Percentiles rank a stretch among this genome's conserved stretches.
Conservation (phyloP, 2,329 filamentous ascomycete species). For the Dothistroma septosporum region DNA sequence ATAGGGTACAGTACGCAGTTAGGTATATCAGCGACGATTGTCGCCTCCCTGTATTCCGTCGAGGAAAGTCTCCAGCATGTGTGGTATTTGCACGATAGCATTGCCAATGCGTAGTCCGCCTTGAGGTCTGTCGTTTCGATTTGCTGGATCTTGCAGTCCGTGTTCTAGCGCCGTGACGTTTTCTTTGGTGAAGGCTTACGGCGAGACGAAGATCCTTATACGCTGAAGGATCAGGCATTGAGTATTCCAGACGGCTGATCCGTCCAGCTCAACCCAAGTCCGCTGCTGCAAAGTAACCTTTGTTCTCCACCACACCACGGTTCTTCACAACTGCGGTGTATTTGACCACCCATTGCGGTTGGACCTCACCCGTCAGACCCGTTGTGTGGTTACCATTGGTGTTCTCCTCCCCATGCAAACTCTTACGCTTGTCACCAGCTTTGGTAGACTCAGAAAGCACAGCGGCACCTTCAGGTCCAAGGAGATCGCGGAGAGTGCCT, state of each 20-base stretch:
- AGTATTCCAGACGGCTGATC: not conserved
- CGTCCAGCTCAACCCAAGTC: conserved; percentile 39
- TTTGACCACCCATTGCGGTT: conserved; percentile 91
- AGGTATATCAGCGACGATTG: not conserved
- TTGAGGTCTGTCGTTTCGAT: not conserved
- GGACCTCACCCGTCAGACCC: conserved; percentile 67
- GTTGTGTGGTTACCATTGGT: conserved; percentile 61
- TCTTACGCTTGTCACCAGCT: conserved; percentile 40
- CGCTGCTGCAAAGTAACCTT: conserved; percentile 91
- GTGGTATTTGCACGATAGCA: not conserved
- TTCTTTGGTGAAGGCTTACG: not conserved
- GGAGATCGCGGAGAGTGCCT: conserved; percentile 77
- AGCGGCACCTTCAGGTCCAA: conserved; percentile 69
- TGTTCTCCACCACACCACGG: conserved; percentile 93
- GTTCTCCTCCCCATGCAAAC: conserved; percentile 34
- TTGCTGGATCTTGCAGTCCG: not conserved
- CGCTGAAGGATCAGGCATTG: not conserved
- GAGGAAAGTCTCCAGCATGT: too few species aligned
- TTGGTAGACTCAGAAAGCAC: conserved; percentile 59
- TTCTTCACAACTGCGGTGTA: conserved; percentile 95
- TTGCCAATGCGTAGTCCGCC: not conserved
- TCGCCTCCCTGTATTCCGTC: not conserved
- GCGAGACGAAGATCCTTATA: not conserved
- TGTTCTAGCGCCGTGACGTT: not conserved
- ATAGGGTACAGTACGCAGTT: not conserved